phyloP scores from a whole-genome alignment of 73 alveolate genomes.

The Stentor roeselii region DNA sequence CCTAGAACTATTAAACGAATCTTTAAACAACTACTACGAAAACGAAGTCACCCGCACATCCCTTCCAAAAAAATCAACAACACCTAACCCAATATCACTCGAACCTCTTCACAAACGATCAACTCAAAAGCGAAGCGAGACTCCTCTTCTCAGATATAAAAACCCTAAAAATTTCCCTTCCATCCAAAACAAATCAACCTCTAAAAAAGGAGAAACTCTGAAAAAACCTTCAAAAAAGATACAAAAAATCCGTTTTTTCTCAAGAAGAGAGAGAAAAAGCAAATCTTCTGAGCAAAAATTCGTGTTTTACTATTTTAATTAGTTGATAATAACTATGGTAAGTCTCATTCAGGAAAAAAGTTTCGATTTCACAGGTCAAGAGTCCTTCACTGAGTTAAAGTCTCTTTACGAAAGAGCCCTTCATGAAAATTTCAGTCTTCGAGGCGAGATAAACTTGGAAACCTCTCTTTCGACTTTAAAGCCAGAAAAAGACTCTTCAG shows the following conservation, averaged over 20 bases:
- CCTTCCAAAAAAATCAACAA: background rate
- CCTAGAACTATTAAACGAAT: background rate
- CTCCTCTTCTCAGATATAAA: background rate
- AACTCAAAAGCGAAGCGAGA: too few species aligned
- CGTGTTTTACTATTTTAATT: background rate
- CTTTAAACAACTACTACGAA: too few species aligned
- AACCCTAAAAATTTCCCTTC: background rate
- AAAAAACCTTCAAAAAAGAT: background rate
- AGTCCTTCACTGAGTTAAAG: background rate
- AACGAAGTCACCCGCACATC: background rate
- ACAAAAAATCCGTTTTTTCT: background rate
- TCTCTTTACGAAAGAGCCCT: background rate
- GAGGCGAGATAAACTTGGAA: background rate
- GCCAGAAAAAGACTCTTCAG: background rate
- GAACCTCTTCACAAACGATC: background rate
- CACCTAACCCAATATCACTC: background rate
- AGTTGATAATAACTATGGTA: too few species aligned
- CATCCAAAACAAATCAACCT: background rate
- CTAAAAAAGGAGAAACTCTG: too few species aligned
- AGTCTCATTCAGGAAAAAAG: too few species aligned
- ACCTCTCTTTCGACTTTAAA: background rate
- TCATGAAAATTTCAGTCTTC: background rate
- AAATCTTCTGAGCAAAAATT: background rate
- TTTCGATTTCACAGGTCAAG: too few species aligned
- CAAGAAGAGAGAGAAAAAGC: slow-evolving; percentile 1